A percentile compares a stretch with the other conserved stretches of the same genome.
phyloP scores from a whole-genome alignment of 345 rosid genomes.

The Pelargonium nanum region DNA sequence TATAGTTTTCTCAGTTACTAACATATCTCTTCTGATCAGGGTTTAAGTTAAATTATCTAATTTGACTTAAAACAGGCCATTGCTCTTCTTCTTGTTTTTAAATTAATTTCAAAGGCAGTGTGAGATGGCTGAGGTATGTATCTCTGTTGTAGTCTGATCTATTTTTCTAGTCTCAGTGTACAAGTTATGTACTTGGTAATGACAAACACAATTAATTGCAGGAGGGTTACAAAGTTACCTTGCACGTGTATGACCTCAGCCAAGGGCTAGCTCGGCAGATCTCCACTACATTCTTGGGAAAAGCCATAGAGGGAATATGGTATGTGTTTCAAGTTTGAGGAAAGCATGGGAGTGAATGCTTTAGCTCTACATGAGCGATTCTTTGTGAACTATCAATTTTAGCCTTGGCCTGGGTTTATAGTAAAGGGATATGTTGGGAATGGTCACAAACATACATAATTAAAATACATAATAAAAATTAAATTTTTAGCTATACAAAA shows the following conservation, averaged over 20 bases:
- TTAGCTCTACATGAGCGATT: too few species aligned
- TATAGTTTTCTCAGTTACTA: neutral
- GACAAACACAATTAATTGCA: conserved; percentile 21
- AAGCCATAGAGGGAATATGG: conserved; percentile 88
- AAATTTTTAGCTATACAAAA: too few species aligned
- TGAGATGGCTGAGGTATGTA: conserved; percentile 64
- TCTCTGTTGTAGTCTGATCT: neutral
- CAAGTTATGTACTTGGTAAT: neutral
- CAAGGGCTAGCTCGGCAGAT: conserved; percentile 90
- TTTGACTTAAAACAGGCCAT: conserved; percentile 8
- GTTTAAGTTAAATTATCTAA: neutral
- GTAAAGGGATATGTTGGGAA: too few species aligned
- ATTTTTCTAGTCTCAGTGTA: neutral
- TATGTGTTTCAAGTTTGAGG: conserved; percentile 20
- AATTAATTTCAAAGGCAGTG: neutral
- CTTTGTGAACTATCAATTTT: too few species aligned
- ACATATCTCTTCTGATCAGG: too few species aligned
- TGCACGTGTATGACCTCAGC: conserved; percentile 88
- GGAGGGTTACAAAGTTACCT: conserved; percentile 64
- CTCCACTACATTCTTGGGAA: conserved; percentile 66
- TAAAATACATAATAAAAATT: too few species aligned
- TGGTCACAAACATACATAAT: too few species aligned
- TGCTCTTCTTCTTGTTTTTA: neutral
- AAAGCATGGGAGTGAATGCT: neutral
- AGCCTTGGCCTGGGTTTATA: too few species aligned